These are phyloP conservation scores for Sugiyamaella floridensis DNA, from an alignment of 805 yeast species.

Conservation along the genomic window DNA sequence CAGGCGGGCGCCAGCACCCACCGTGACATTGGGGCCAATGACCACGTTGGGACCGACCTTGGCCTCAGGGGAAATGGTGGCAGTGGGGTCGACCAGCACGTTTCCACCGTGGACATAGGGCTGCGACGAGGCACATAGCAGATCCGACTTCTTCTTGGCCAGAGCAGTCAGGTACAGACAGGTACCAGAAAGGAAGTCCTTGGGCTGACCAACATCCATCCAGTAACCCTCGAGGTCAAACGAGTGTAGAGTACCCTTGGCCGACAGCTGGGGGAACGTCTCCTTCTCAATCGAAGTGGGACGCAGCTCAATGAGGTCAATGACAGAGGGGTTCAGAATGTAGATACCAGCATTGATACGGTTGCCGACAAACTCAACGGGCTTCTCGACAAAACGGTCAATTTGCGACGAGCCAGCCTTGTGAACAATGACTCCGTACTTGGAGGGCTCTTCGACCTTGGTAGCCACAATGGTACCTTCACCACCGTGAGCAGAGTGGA, in stretches of 20 bases:
- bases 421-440: constrained; percentile 99
- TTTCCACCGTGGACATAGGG: constrained; percentile 81
- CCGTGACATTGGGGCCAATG: constrained; percentile 90
- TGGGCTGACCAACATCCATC: constrained; percentile 99
- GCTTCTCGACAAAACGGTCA: constrained; percentile 98
- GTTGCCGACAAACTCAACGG: constrained; percentile 98
- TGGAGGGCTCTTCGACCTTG: constrained; percentile 98
- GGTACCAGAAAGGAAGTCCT: constrained; percentile 96
- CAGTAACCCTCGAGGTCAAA: constrained; percentile 98
- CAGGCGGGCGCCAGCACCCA: constrained; percentile 98
- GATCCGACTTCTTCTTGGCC: constrained; percentile 68
- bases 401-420: constrained; percentile 90
- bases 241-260: constrained; percentile 80
- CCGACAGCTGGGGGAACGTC: constrained; percentile 95
- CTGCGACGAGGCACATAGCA: constrained; percentile 54
- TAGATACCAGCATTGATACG: constrained; percentile 99
- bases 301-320: constrained; percentile 92
- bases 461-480: constrained; percentile 98
- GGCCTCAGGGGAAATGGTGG: constrained; percentile 85
- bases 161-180: constrained; percentile 82
- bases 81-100: constrained; percentile 91
- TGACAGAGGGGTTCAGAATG: constrained; percentile 94
- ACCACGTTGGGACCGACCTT: constrained; percentile 98
- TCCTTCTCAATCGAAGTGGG: constrained; percentile 99
- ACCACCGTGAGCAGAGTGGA: constrained; percentile 95